These are phyloP conservation scores for Nemania sp. DNA, from an alignment of 2,329 filamentous ascomycete species.

Conservation along the genomic window DNA sequence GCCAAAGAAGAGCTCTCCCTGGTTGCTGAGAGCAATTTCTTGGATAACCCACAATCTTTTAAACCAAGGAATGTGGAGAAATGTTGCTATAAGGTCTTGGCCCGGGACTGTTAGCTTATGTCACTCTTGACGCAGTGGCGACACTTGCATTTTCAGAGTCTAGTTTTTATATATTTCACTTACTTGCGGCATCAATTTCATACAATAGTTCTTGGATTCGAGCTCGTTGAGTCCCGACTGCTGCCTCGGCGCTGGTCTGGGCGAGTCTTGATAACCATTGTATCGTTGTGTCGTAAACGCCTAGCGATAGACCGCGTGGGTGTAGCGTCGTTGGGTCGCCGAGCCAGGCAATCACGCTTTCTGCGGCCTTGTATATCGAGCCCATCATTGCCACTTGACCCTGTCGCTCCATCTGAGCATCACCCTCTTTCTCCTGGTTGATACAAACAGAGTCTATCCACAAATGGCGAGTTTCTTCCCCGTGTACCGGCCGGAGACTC, in stretches of 20 bases:
- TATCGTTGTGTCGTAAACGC: neutral
- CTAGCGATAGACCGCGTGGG: neutral
- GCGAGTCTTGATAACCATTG: neutral
- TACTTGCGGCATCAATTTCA: slow-evolving; percentile 1
- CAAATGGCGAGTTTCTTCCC: neutral
- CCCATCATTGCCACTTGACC: neutral
- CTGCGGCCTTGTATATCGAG: slow-evolving; percentile 1
- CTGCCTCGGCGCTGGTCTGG: neutral
- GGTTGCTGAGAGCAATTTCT: neutral
- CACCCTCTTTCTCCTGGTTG: neutral
- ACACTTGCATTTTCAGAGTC: neutral
- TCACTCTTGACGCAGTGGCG: neutral
- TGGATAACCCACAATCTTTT: neutral
- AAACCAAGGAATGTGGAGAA: slow-evolving; percentile 3
- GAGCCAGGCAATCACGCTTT: neutral
- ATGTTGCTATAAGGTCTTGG: neutral
- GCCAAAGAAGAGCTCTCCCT: neutral
- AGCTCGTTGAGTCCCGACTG: neutral
- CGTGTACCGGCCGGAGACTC: neutral
- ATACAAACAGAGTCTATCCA: neutral
- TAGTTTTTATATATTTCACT: neutral
- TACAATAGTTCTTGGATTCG: neutral
- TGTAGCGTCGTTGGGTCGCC: neutral
- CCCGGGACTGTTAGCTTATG: neutral
- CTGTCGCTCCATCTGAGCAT: neutral